These are phyloP conservation scores for Albophoma yamanashiensis DNA, from an alignment of 2,329 filamentous ascomycete genomes.

Conservation along the genomic window DNA sequence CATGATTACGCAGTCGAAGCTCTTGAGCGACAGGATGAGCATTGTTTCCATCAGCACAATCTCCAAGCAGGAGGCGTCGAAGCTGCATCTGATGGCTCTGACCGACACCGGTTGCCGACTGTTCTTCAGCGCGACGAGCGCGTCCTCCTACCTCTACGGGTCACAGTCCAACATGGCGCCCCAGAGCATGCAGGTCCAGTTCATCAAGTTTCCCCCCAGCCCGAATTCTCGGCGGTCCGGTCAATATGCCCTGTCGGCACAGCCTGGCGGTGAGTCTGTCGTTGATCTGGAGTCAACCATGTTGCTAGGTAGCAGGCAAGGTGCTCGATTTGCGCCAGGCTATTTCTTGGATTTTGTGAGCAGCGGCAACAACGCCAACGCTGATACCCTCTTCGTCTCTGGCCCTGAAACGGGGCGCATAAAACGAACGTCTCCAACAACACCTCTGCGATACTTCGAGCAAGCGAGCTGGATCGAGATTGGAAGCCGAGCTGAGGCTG, in stretches of 20 bases:
- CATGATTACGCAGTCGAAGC: constrained; percentile 63
- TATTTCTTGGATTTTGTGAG: constrained; percentile 81
- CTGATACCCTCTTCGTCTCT: constrained; percentile 69
- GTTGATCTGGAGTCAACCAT: constrained; percentile 38
- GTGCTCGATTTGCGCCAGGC: constrained; percentile 66
- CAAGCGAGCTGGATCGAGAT: constrained; percentile 72
- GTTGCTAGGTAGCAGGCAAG: constrained; percentile 38
- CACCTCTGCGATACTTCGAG: constrained; percentile 58
- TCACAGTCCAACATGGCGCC: constrained; percentile 56
- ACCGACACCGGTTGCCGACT: constrained; percentile 86
- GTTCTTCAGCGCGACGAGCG: constrained; percentile 82
- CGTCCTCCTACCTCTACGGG: constrained; percentile 54
- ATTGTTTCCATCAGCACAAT: constrained; percentile 85
- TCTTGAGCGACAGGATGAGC: constrained; percentile 58
- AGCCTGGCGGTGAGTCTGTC: constrained; percentile 23
- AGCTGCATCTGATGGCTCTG: constrained; percentile 80
- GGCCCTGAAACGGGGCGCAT: constrained; percentile 85
- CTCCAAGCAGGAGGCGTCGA: constrained; percentile 64
- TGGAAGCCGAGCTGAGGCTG: constrained; percentile 61
- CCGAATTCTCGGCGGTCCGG: constrained; percentile 16
- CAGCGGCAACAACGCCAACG: constrained; percentile 48
- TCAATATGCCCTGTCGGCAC: constrained; percentile 10
- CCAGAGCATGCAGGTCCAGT: constrained; percentile 95
- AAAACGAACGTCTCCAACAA: constrained; percentile 42
- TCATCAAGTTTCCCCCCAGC: constrained; percentile 82